Base-by-base conservation (phyloP, 2,329 filamentous ascomycete species). In the Microsporum ferrugineum region DNA sequence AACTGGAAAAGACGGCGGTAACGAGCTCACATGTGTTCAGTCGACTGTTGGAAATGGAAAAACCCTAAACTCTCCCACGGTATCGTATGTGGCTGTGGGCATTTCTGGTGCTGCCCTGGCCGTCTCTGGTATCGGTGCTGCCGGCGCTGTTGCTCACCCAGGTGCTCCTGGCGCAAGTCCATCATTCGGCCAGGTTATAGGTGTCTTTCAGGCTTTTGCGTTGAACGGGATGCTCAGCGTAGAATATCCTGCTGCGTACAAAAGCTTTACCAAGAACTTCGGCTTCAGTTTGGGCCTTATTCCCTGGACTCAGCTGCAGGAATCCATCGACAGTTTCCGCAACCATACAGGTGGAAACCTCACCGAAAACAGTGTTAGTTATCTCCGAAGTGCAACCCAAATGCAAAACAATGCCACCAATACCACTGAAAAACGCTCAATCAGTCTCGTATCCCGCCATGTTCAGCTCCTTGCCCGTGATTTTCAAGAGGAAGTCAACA, bases 181-280 rank as follows among this genome's bases (percentile, higher is more conserved):
- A 31, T 89, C 87, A 59, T 96, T 97, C 71, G 81, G 81, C 51
- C 89, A 96, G 70, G 85, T 95, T 56, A 82, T 96, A 66, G 85
- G 87, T 64, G 95, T 89, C 84, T 96, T 97, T 74, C 91, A 97
- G 75, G 87, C 88, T 57, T 88, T 97, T 80, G 91, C 94, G 33
- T 88, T 94, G 79, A 96, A 94, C 74, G 91, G 94, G 66, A 97
- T 97, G 94, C 81, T 96, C 72, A 95, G 89, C 63, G 91, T 95
- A 68, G 84, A 86, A 68, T 91, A 96, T 67, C 94, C 94, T 2
- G 79, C 84, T 39, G 85, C 97, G 41, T 97, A 97, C 77, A 84
- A 86, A 67, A 92, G 86, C 72, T 99, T 96, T 75, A 79, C 88
- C 64, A 89, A 89, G 77, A 97, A 97, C 77, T 97, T 99, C 73